Evolutionary conservation across 2,329 filamentous ascomycete genomes (phyloP).

Genomic region (Fusarium sp.): DNA sequence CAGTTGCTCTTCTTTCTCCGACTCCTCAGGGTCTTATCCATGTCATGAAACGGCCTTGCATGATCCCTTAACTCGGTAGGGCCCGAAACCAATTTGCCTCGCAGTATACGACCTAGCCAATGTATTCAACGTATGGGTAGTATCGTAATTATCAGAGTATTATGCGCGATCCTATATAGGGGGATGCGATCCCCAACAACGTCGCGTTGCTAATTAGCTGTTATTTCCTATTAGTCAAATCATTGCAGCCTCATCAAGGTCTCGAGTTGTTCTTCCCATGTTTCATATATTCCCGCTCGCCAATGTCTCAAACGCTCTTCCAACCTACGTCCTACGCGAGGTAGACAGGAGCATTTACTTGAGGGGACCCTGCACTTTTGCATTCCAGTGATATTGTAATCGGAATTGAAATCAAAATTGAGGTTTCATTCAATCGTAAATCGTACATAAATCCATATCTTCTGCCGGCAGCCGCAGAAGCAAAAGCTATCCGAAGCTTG

Average conservation of each 20-base stretch:
- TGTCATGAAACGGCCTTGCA: conserved; percentile 33
- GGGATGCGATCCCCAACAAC: neutral
- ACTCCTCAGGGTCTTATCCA: conserved; percentile 3
- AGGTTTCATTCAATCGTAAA: conserved; percentile 31
- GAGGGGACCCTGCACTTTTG: conserved; percentile 9
- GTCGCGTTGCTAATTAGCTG: neutral
- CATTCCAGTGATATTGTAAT: conserved; percentile 4
- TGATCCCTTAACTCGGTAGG: conserved; percentile 25
- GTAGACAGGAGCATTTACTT: neutral
- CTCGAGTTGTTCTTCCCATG: conserved; percentile 21
- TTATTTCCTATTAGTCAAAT: conserved; percentile 17
- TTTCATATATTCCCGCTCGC: conserved; percentile 19
- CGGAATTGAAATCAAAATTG: neutral
- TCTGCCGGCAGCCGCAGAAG: neutral
- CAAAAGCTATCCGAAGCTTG: neutral
- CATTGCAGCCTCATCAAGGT: neutral
- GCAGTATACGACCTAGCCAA: neutral
- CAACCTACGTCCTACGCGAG: conserved; percentile 14
- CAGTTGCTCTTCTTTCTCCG: neutral
- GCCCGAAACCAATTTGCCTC: conserved; percentile 20
- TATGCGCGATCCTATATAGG: conserved; percentile 13
- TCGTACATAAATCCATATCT: conserved; percentile 20
- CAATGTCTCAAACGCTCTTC: conserved; percentile 24
- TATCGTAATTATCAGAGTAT: conserved; percentile 5
- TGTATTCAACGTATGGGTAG: neutral